These are phyloP conservation scores for Middelhovenomyces tepae DNA, from an alignment of 805 yeast species.

Conservation along the genomic window DNA sequence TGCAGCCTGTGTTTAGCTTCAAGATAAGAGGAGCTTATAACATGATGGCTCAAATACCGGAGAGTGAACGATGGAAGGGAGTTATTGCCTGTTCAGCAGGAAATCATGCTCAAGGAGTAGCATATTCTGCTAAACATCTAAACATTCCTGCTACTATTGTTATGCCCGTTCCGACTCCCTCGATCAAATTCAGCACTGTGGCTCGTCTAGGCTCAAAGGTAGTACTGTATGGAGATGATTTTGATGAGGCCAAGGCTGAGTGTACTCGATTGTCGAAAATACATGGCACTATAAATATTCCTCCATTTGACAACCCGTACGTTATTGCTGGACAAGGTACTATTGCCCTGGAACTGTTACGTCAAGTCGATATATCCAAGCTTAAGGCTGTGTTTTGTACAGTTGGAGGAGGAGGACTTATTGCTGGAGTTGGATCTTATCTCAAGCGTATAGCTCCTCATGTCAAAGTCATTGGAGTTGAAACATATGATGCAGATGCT, in stretches of 20 bases:
- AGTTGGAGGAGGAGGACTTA: conserved; percentile 95
- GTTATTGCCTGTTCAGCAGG: conserved; percentile 99
- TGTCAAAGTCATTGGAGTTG: conserved; percentile 90
- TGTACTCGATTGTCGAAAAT: conserved; percentile 63
- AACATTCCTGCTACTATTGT: conserved; percentile 93
- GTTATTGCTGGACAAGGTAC: conserved; percentile 99
- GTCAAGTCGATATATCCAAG: conserved; percentile 73
- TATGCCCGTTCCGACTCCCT: conserved; percentile 96
- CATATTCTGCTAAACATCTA: conserved; percentile 76
- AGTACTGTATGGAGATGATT: conserved; percentile 86
- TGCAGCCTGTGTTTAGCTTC: conserved; percentile 90
- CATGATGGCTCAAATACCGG: conserved; percentile 77
- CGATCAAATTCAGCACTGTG: conserved; percentile 87
- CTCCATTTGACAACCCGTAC: conserved; percentile 98
- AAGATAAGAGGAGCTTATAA: conserved; percentile 96
- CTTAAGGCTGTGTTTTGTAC: conserved; percentile 84
- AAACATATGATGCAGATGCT: conserved; percentile 94
- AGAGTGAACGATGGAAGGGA: conserved; percentile 59
- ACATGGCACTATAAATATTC: conserved; percentile 76
- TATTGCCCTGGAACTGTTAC: conserved; percentile 81
- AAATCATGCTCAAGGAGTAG: conserved; percentile 98
- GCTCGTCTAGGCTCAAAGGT: conserved; percentile 90
- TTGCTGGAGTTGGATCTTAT: conserved; percentile 86
- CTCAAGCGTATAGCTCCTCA: conserved; percentile 96
- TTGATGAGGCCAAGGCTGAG: conserved; percentile 89